Percentiles rank a stretch among this genome's conserved stretches.
These are phyloP conservation scores for Starmerella floris DNA, from an alignment of 805 yeast genomes.

Conservation along the genomic window DNA sequence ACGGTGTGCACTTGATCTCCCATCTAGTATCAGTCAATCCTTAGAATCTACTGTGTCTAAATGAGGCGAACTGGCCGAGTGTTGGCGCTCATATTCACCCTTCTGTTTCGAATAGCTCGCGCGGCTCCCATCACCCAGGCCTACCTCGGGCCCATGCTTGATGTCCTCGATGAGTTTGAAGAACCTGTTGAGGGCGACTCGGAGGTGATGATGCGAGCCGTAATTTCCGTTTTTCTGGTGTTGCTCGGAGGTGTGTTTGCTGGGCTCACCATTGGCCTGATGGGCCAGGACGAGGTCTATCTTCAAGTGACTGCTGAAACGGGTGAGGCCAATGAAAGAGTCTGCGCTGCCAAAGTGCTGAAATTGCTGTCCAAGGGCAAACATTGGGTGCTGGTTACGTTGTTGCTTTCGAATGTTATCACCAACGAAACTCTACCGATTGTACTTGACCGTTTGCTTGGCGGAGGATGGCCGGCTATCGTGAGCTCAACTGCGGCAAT, in stretches of 20 bases:
- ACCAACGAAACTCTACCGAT: constrained; percentile 92
- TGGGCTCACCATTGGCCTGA: constrained; percentile 71
- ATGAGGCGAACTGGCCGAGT: not conserved
- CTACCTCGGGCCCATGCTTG: not conserved
- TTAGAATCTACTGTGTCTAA: too few species aligned
- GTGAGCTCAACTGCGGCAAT: constrained; percentile 84
- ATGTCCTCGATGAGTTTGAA: not conserved
- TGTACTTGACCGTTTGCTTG: constrained; percentile 79
- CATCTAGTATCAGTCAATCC: too few species aligned
- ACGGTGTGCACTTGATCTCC: too few species aligned
- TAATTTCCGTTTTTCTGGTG: constrained; percentile 26
- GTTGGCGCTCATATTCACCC: not conserved
- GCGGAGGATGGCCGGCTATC: constrained; percentile 97
- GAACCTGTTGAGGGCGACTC: constrained; percentile 1
- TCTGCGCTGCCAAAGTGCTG: constrained; percentile 59
- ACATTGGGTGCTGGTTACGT: constrained; percentile 91
- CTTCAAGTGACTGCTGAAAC: constrained; percentile 76
- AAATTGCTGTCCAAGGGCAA: constrained; percentile 65
- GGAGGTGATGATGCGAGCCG: constrained; percentile 9
- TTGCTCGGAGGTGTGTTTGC: constrained; percentile 32
- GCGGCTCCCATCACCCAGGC: constrained; percentile 1
- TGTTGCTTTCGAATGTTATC: constrained; percentile 72
- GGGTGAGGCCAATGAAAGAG: constrained; percentile 56
- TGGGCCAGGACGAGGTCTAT: constrained; percentile 97
- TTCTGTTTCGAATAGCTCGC: not conserved